Evolutionary conservation across 1,284 basidiomycete species (phyloP).

Genomic region (Mixia osmundae): DNA sequence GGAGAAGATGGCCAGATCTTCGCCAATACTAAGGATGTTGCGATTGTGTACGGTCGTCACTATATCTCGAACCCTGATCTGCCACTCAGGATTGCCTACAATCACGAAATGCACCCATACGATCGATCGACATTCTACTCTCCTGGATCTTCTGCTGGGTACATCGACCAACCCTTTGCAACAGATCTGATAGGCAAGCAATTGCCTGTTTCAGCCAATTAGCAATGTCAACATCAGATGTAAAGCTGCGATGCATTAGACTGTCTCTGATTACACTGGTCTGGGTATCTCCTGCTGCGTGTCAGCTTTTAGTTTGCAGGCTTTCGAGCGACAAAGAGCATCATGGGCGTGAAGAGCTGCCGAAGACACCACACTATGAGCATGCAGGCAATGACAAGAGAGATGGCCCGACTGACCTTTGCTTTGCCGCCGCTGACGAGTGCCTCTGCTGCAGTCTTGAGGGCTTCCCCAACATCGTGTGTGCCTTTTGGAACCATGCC

Average conservation of each 20-base stretch:
- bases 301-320: slow-evolving; percentile 24
- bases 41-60: slow-evolving; percentile 29
- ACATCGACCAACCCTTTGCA: slow-evolving; percentile 8
- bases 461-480: slow-evolving; percentile 62
- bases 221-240: too few species aligned
- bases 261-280: too few species aligned
- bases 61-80: slow-evolving; percentile 31
- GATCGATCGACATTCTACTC: slow-evolving; percentile 20
- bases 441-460: slow-evolving; percentile 58
- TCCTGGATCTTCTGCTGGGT: slow-evolving; percentile 1
- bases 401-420: too few species aligned
- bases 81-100: too few species aligned
- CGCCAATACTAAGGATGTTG: slow-evolving; percentile 22
- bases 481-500: slow-evolving; percentile 82
- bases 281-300: too few species aligned
- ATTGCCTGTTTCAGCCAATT: too few species aligned
- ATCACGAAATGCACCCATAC: too few species aligned
- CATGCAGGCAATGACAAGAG: slow-evolving; percentile 1
- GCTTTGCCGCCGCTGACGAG: slow-evolving; percentile 63
- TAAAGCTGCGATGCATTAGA: too few species aligned
- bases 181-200: too few species aligned
- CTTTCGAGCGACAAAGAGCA: slow-evolving; percentile 42
- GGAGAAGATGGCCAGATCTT: slow-evolving; percentile 17
- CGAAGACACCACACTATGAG: slow-evolving; percentile 7
- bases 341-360: slow-evolving; percentile 62